phyloP scores from a whole-genome alignment of 2,329 filamentous ascomycete genomes.

The Aureobasidium leucospermi region DNA sequence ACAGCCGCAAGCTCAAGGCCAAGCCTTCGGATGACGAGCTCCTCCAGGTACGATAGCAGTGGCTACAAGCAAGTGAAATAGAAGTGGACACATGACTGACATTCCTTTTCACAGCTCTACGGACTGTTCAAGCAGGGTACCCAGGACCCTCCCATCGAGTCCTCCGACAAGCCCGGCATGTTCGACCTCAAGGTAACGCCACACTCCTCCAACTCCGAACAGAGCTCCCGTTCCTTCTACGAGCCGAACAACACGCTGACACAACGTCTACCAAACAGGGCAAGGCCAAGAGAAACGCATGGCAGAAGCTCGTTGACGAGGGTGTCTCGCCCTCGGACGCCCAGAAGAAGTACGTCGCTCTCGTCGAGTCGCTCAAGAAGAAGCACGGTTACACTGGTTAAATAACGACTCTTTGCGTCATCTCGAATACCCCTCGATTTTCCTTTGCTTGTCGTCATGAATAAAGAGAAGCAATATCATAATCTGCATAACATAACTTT shows the following conservation, averaged over 20 bases:
- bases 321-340: slow-evolving; percentile 57
- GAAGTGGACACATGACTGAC: not conserved
- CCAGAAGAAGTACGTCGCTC: slow-evolving; percentile 67
- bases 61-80: not conserved
- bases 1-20: slow-evolving; percentile 60
- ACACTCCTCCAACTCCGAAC: slow-evolving; percentile 18
- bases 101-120: slow-evolving; percentile 38
- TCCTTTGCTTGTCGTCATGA: not conserved
- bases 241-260: not conserved
- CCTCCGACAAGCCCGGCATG: slow-evolving; percentile 51
- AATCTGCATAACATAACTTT: not conserved
- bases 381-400: slow-evolving; percentile 59
- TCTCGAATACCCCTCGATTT: not conserved
- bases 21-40: slow-evolving; percentile 60
- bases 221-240: not conserved
- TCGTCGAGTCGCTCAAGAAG: slow-evolving; percentile 64
- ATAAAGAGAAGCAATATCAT: slow-evolving; percentile 10
- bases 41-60: slow-evolving; percentile 42
- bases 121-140: slow-evolving; percentile 41
- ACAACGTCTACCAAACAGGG: slow-evolving; percentile 19
- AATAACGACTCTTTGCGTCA: not conserved
- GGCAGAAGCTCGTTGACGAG: slow-evolving; percentile 63
- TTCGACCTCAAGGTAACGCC: slow-evolving; percentile 60
- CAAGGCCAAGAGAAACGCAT: slow-evolving; percentile 73
- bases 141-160: slow-evolving; percentile 29